Percentiles rank a stretch among this genome's conserved stretches.
These are phyloP conservation scores for Teratosphaeria pseudoeucalypti DNA, from an alignment of 2,329 filamentous ascomycete genomes.

Conservation along the genomic window DNA sequence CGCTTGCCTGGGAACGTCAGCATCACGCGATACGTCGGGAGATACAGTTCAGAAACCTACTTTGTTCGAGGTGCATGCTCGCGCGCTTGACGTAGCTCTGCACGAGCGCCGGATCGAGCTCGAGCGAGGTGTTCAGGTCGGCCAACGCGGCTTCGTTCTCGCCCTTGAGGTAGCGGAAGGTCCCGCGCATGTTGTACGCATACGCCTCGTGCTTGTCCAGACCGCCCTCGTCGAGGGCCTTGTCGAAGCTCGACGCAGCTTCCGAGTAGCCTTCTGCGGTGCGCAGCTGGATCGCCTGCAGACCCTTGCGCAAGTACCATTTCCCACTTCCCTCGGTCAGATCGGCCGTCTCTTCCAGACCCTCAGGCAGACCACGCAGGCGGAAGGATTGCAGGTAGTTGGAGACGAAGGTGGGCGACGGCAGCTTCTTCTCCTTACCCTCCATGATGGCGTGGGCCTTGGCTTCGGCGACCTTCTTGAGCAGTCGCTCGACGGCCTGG, in stretches of 20 bases:
- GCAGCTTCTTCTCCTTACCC: constrained; percentile 72
- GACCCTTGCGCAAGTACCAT: constrained; percentile 74
- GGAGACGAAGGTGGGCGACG: constrained; percentile 90
- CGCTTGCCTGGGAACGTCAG: constrained; percentile 52
- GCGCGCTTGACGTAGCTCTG: constrained; percentile 99
- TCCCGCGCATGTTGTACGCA: constrained; percentile 93
- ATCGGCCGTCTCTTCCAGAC: constrained; percentile 72
- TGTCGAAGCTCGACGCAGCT: constrained; percentile 75
- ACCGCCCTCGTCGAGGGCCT: constrained; percentile 70
- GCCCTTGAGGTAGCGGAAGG: constrained; percentile 85
- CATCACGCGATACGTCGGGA: constrained; percentile 21
- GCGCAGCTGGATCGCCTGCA: constrained; percentile 71
- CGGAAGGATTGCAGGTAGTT: constrained; percentile 99
- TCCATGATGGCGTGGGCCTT: constrained; percentile 85
- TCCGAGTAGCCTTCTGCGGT: constrained; percentile 88
- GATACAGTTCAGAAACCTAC: constrained; percentile 35
- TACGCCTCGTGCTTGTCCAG: constrained; percentile 77
- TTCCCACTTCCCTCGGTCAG: constrained; percentile 67
- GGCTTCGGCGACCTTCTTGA: constrained; percentile 93
- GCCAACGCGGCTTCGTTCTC: constrained; percentile 72
- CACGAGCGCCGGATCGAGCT: constrained; percentile 75
- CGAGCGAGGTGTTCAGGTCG: constrained; percentile 87
- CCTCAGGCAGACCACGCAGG: constrained; percentile 64
- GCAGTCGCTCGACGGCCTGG: constrained; percentile 77
- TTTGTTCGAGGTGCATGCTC: constrained; percentile 92